Base-by-base conservation (phyloP, 208 protist species). In the Crithidia fasciculata region DNA sequence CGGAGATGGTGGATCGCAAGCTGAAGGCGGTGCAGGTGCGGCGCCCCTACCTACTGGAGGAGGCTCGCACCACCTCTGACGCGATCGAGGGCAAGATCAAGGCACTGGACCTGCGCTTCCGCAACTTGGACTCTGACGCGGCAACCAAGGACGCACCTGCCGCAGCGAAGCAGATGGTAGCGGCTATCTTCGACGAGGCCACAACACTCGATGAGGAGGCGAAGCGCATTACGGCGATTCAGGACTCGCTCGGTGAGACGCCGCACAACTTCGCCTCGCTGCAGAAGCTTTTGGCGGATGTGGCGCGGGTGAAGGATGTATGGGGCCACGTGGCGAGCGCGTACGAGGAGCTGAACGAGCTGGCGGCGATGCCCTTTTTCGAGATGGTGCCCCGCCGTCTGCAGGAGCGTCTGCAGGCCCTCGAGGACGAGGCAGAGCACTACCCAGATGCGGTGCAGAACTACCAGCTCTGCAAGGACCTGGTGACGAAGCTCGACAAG, bases 351-450 rank as follows among this genome's bases (percentile, higher is more conserved):
- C 78, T 99, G 18, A 73, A 93, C 68, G 72, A 76, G 47, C 73
- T 99, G 2, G 90, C 92, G 12, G 95, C 95, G 41, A 94, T 70
- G n/a, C 85, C 93, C 18, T 99, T 98, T 89, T 93, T 93, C 67
- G 93, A 97, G 57, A 92, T 99, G 68, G 80, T 96, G 28, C 97
- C 98, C 40, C 86, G 94, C 28, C 94, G 86, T 28, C 80, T 98
- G 53, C 83, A 93, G 49, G 92, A 93, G 63, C 80, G 90, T 2
- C 79, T 99, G 54, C 83, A 92, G 45, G 61, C 62, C 15, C 18
- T 98, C 18, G 80, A 90, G 40, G 53, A 75, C 10, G 78, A 85
- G 36, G 64, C 95, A 9, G 74, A 88, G 43, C 80, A 71, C 19
- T 93, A 94, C 65, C 88, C 87, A 8, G 79, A 73, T 12, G 64